Base-by-base conservation (phyloP, 169 alveolate species). In the Toxoplasma gondii region DNA sequence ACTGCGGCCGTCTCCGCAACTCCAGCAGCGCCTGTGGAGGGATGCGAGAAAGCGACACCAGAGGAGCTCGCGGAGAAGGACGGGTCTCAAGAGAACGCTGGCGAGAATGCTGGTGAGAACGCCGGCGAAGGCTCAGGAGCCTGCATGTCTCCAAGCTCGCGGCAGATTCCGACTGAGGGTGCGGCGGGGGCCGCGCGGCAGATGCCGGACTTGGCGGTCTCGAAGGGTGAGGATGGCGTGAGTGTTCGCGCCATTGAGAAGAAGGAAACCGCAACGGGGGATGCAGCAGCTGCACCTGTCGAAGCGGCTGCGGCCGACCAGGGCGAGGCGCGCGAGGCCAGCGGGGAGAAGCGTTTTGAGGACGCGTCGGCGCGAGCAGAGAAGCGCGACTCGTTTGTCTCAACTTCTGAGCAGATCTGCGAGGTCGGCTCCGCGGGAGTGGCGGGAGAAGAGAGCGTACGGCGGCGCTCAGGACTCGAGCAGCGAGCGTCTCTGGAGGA, bases 401-500 rank as follows among this genome's bases (percentile, higher is more conserved):
- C 58, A 4, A 12, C 58, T 7, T 49, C 58, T 12, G 58, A 49
- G 12, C 58, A 49, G 4, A 17, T 17, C 70, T 58, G 70, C 5
- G 41, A n/a, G 7, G 41, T 9, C 36, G 81, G 34, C 4, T 69
- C 34, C 36, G 81, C 19, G 81, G 81, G 81, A 4, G 2, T 9
- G n/a, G 84, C 39, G 84, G 84, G 84, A 4, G 84, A 64, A 31
- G 74, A 64, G 74, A 49, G 58, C 58, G 81, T 2, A 17, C 49
- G 84, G 43, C 4, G 43, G 84, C 49, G 84, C 12, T 36, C 84
- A 44, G 27, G 43, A 4, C 45, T 74, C 12, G 39, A 44, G 17
- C n/a, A 31, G 12, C 81, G 24, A n/a, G 84, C n/a, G 22, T 34
- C 84, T 36, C 49, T 88, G 27, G 92, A 88, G 38, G 80, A 88